These are phyloP conservation scores for Trichoderma sp. DNA, from an alignment of 2,329 filamentous ascomycete species.

Conservation along the genomic window DNA sequence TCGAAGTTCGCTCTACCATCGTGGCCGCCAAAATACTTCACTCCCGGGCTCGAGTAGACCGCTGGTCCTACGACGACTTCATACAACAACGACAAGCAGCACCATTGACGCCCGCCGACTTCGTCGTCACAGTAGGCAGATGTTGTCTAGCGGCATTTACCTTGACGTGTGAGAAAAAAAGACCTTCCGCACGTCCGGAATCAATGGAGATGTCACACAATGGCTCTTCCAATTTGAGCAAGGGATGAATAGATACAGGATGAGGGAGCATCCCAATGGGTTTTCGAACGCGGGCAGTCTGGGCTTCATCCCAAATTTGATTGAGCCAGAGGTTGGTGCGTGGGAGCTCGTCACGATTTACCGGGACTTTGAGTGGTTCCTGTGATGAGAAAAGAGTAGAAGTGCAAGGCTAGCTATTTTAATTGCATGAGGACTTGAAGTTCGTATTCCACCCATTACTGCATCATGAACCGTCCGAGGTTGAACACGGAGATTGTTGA, in stretches of 20 bases:
- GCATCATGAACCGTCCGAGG: too few relatives aligned
- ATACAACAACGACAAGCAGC: constrained; percentile 1
- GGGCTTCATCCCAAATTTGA: neutral
- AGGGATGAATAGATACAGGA: constrained; percentile 1
- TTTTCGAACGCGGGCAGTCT: constrained; percentile 9
- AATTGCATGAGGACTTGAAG: too few relatives aligned
- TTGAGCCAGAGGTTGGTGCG: neutral
- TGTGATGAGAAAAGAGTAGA: too few relatives aligned
- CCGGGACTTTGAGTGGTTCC: neutral
- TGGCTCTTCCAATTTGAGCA: constrained; percentile 13
- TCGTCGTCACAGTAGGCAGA: neutral
- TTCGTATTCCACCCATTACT: too few relatives aligned
- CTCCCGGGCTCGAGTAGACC: constrained; percentile 5
- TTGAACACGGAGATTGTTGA: too few relatives aligned
- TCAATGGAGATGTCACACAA: constrained; percentile 13
- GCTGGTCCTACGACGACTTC: constrained; percentile 14
- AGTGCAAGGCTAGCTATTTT: too few relatives aligned
- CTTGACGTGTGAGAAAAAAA: neutral
- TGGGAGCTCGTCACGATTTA: neutral
- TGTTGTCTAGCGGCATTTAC: constrained; percentile 13
- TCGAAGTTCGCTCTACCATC: neutral
- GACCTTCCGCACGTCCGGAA: neutral
- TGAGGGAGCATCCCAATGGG: constrained; percentile 8
- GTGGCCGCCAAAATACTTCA: neutral
- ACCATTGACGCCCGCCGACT: constrained; percentile 16